Evolutionary conservation across 805 yeast genomes (phyloP), one percentile per base, ranked within the genome.

Genomic region (Ogataea degrootiae): DNA sequence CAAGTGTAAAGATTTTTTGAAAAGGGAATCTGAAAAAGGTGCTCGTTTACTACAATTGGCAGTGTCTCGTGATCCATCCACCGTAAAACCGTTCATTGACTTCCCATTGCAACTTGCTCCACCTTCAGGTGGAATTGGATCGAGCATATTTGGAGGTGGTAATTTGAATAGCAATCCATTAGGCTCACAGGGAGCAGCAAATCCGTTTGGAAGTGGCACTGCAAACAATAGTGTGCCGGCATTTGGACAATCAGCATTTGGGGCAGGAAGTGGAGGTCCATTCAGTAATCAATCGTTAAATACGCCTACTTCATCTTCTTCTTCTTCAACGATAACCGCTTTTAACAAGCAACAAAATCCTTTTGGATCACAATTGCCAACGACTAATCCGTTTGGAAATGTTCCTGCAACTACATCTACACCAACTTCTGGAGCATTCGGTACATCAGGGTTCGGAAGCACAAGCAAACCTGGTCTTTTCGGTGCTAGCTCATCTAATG

Each of bases 1-100:
- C 34, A 64, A 63, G 40, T 74, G 80, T 49, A 48, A 74, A 1
- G 47, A 62, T 1, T 69, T 65, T 39, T 42, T 81, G 3, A 57
- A 57, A 9, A 62, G 60, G 0, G 75, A 77, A 46, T 59, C 77
- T 2, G 64, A 66, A 21, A 70, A 73, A 54, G 85, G 83, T 6
- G 84, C 83, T 0, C 68, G 85, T 42, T 82, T 73, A 58, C 59
- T 75, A n/a, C 85, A 82, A 49, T 53, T 71, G 19, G 66, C 76
- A 5, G 71, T 76, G 61, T 61, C 39, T 57, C 65, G 37, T 42
- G 63, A 39, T 15, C 47, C 55, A 15, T 49, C 41, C 38, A 58
- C 53, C 5, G 44, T 58, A 8, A 65, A 65, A 33, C 64, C 67
- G 0, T 72, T 70, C 42, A 56, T 71, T 2, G 63, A 66, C 2